Evolutionary conservation across 164 flowering plant species (phyloP), one percentile per base, ranked within the genome.

Genomic region (Cinnamomum chago): DNA sequence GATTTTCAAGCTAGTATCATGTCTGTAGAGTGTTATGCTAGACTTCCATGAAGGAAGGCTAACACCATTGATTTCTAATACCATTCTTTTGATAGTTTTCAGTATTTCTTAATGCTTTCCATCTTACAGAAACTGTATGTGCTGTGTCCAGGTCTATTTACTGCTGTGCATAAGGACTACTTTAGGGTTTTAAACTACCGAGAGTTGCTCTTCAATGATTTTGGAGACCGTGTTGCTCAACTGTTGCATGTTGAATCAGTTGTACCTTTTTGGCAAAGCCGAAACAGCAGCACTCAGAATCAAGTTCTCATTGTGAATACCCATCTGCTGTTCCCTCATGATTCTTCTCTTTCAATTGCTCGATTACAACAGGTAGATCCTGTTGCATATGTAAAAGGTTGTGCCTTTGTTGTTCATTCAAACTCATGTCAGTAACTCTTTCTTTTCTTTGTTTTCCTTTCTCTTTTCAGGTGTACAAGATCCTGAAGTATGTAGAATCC

Each of bases 201-300:
- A 52, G 92, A 87, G 25, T 78, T 95, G 70, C 88, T 85, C 18
- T 92, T 95, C 79, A 86, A 95, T 78, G 98, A 93, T 76, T 90
- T 84, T 76, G 98, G 98, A 58, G 98, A 95, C 62, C 98, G 99
- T 65, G 99, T 93, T 84, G 98, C 98, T 67, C 99, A 95, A 76
- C 76, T 93, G 55, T 79, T 93, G 76, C 97, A 92, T 78, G 94
- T 90, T 66, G 92, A 92, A 78, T 80, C 90, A 58, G 79, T 72
- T 66, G 76, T 82, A n/a, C 92, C 97, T 15, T 81, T 83, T 67
- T 80, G 89, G 71, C 87, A 82, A 65, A 79, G 75, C 72, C 81
- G 86, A 76, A 81, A 68, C 72, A 76, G 67, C 71, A 84, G 83
- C 68, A 76, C 82, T 70, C 81, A 81, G 47, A 95, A 89, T 78